Evolutionary conservation across 2,329 filamentous ascomycete species (phyloP).

Genomic region (Neocucurbitaria cava): DNA sequence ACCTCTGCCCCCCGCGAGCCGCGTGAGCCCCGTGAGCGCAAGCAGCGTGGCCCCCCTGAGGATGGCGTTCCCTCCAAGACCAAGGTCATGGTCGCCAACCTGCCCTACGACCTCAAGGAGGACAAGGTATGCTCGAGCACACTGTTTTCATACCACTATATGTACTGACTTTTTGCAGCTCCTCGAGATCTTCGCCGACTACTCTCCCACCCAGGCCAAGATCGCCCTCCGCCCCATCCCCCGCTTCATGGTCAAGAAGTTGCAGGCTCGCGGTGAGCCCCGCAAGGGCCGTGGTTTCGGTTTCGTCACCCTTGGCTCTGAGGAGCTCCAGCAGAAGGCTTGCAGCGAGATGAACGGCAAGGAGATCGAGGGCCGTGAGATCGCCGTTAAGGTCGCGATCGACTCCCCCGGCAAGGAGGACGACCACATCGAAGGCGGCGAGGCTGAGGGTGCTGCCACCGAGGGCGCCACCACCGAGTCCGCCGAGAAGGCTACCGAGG

Average conservation of each 20-base stretch:
- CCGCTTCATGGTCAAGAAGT: slow-evolving; percentile 99
- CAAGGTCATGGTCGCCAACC: slow-evolving; percentile 99
- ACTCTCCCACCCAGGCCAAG: slow-evolving; percentile 93
- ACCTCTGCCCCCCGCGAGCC: slow-evolving; percentile 56
- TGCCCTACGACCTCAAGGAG: slow-evolving; percentile 97
- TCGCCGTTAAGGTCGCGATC: slow-evolving; percentile 99
- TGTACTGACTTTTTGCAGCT: slow-evolving; percentile 65
- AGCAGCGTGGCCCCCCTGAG: slow-evolving; percentile 93
- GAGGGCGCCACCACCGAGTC: slow-evolving; percentile 28
- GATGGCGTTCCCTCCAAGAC: slow-evolving; percentile 98
- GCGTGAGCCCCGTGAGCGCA: slow-evolving; percentile 64
- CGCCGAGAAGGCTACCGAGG: slow-evolving; percentile 27
- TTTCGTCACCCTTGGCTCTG: slow-evolving; percentile 93
- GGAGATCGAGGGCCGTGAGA: slow-evolving; percentile 98
- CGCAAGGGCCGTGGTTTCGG: slow-evolving; percentile 99
- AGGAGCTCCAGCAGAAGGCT: slow-evolving; percentile 97
- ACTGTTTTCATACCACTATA: background rate
- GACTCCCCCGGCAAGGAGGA: slow-evolving; percentile 99
- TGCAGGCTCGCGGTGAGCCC: slow-evolving; percentile 95
- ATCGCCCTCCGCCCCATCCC: slow-evolving; percentile 98
- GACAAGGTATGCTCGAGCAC: slow-evolving; percentile 74
- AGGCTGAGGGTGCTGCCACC: slow-evolving; percentile 49
- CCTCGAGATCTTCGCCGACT: slow-evolving; percentile 94
- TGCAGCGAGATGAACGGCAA: slow-evolving; percentile 99
- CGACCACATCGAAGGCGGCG: slow-evolving; percentile 63